Percentiles rank a stretch among this genome's conserved stretches.
Evolutionary conservation across 2,329 filamentous ascomycete genomes (phyloP).

Genomic region (Colletotrichum camelliae): DNA sequence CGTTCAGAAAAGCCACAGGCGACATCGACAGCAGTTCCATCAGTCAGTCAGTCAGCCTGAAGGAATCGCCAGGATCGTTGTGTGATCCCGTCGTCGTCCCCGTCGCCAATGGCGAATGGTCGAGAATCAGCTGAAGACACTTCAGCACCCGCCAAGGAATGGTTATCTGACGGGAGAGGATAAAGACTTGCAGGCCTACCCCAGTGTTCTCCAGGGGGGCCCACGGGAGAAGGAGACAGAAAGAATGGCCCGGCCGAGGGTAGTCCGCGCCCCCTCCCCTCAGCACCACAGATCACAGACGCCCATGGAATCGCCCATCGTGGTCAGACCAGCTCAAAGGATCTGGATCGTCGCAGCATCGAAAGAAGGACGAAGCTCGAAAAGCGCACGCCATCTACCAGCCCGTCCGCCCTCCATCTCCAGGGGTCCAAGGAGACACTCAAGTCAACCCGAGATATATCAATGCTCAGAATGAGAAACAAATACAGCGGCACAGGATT

Average conservation of each 20-base stretch:
- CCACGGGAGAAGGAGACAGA: background rate
- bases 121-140: slow-evolving; percentile 7
- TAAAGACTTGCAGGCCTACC: slow-evolving; percentile 12
- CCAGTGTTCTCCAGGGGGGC: slow-evolving; percentile 9
- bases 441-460: background rate
- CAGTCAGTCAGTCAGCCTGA: background rate
- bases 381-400: background rate
- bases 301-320: background rate
- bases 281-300: background rate
- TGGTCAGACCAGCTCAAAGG: background rate
- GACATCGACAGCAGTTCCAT: background rate
- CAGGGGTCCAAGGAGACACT: background rate
- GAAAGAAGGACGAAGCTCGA: background rate
- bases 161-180: slow-evolving; percentile 7
- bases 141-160: slow-evolving; percentile 5
- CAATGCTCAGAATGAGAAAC: background rate
- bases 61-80: background rate
- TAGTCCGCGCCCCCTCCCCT: background rate
- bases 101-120: background rate
- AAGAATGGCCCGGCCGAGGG: background rate
- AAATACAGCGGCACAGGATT: background rate
- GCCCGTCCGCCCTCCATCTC: background rate
- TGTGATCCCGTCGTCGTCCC: background rate
- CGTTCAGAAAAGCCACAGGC: background rate
- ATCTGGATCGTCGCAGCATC: background rate